Evolutionary conservation across 2,329 filamentous ascomycete species (phyloP).

Genomic region (Exophiala phaeomuriformis): DNA sequence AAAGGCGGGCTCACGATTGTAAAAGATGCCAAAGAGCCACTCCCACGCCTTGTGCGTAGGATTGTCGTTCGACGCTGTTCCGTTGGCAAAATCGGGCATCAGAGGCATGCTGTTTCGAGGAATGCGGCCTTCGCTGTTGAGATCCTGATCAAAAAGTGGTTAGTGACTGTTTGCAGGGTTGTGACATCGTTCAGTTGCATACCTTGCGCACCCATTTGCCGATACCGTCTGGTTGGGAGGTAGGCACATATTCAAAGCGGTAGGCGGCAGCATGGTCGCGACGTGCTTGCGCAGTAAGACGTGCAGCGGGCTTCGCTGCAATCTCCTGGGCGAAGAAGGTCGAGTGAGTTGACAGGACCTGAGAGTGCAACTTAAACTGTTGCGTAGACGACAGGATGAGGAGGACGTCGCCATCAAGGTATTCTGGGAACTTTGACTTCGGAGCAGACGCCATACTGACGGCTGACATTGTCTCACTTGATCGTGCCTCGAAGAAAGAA

Average conservation of each 20-base stretch:
- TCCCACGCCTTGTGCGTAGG: conserved; percentile 33
- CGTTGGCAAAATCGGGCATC: conserved; percentile 33
- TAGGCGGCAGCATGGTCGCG: conserved; percentile 26
- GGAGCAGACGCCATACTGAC: conserved; percentile 20
- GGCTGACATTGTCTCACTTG: not conserved
- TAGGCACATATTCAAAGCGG: conserved; percentile 23
- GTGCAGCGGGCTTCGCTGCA: conserved; percentile 25
- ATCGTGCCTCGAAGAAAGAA: not conserved
- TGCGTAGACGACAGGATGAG: conserved; percentile 33
- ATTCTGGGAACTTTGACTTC: conserved; percentile 32
- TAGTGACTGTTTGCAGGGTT: not conserved
- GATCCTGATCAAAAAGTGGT: conserved; percentile 27
- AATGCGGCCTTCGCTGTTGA: conserved; percentile 32
- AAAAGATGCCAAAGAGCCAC: conserved; percentile 42
- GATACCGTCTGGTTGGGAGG: not conserved
- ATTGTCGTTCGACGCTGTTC: conserved; percentile 21
- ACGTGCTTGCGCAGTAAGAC: conserved; percentile 29
- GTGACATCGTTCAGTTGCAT: not conserved
- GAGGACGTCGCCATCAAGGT: conserved; percentile 36
- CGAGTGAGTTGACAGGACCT: conserved; percentile 26
- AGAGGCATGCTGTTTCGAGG: conserved; percentile 9
- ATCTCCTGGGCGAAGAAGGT: conserved; percentile 24
- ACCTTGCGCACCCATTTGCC: conserved; percentile 22
- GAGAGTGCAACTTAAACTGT: conserved; percentile 36
- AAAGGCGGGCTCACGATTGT: conserved; percentile 38